phyloP scores from a whole-genome alignment of 345 rosid species.

The Eucalyptus camaldulensis region DNA sequence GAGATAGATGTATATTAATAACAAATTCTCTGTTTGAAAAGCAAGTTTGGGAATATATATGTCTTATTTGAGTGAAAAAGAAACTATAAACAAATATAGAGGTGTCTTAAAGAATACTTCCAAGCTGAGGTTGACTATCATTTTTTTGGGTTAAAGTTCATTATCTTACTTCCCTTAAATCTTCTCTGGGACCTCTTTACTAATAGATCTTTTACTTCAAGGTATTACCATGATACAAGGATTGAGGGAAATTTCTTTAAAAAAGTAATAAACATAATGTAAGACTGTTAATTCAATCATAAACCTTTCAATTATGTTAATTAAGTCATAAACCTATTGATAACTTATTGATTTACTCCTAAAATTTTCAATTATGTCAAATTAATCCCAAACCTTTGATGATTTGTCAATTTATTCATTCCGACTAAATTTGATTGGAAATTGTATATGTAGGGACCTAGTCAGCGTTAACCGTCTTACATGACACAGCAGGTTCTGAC shows the following conservation, averaged over 20 bases:
- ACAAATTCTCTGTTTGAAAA: not conserved
- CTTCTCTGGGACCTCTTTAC: not conserved
- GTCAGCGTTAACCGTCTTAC: too few relatives aligned
- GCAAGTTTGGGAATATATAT: not conserved
- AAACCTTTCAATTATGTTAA: not conserved
- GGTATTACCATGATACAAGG: not conserved
- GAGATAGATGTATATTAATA: not conserved
- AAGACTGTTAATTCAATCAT: accelerated
- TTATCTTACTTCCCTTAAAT: not conserved
- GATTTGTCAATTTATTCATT: too few relatives aligned
- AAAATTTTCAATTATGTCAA: too few relatives aligned
- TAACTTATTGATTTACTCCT: too few relatives aligned
- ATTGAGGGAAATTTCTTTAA: not conserved
- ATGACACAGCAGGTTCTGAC: accelerated
- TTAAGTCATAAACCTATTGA: not conserved
- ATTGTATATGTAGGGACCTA: not conserved
- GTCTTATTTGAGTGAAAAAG: not conserved
- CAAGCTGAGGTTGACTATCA: not conserved
- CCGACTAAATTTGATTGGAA: not conserved
- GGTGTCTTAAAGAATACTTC: not conserved
- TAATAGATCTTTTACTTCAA: not conserved
- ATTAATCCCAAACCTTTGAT: too few relatives aligned
- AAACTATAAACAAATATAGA: not conserved
- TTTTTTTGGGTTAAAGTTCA: not conserved
- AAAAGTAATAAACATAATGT: not conserved